Evolutionary conservation across 441 rosid species (phyloP).

Genomic region (Gossypium schwendimanii): DNA sequence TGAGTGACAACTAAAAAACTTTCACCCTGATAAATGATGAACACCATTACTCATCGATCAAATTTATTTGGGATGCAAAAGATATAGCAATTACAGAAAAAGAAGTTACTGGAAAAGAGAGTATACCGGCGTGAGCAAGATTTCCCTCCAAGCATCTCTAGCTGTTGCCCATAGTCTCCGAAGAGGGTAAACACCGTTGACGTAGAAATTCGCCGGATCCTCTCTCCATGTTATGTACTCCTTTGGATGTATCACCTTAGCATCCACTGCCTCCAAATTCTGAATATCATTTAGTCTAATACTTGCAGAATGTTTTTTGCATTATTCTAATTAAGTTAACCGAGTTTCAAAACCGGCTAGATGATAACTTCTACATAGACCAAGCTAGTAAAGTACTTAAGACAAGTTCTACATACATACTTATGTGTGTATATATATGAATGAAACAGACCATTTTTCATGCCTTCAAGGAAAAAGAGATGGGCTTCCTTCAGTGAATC

Average conservation of each 20-base stretch:
- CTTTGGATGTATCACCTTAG: conserved; percentile 41
- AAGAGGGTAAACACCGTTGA: conserved; percentile 55
- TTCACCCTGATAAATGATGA: conserved; percentile 36
- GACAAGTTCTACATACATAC: background rate
- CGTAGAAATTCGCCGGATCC: conserved; percentile 48
- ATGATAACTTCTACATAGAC: background rate
- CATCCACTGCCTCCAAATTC: conserved; percentile 72
- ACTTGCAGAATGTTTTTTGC: background rate
- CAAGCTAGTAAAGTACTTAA: background rate
- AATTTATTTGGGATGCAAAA: background rate
- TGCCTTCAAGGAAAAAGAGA: conserved; percentile 56
- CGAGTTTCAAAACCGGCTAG: background rate
- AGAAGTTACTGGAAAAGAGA: background rate
- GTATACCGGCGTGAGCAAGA: conserved; percentile 44
- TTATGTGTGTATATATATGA: background rate
- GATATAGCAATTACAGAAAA: background rate
- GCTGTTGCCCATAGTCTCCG: conserved; percentile 50
- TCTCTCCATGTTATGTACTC: conserved; percentile 55
- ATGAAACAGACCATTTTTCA: conserved; percentile 52
- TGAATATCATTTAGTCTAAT: conserved; percentile 36
- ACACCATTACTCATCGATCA: conserved; percentile 12
- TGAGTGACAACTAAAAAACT: conserved; percentile 47
- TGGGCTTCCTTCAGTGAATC: conserved; percentile 62
- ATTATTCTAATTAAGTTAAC: background rate
- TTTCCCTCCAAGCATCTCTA: conserved; percentile 60